Evolutionary conservation across 305 asterid genomes (phyloP), one percentile per base, ranked within the genome.

Genomic region (Fraxinus baroniana): DNA sequence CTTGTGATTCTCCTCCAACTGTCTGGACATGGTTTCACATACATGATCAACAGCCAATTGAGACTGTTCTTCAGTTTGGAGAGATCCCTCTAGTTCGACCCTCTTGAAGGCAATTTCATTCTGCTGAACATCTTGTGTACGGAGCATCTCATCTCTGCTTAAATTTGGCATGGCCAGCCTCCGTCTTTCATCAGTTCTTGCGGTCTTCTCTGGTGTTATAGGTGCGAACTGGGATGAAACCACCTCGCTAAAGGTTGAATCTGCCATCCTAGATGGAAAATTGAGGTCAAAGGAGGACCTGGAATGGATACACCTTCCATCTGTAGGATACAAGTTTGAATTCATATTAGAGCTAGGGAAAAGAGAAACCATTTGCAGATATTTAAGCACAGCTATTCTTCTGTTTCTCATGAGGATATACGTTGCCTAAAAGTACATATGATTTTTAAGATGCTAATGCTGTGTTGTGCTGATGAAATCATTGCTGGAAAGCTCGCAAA

Each of bases 161-260:
- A 80, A 83, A 83, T 80, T 79, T 41, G 77, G 85, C 7, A 32
- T 49, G 52, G 81, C 62, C 78, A 83, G 57, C 55, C 74, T 87
- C 62, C 75, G 85, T 80, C 70, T 85, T 79, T 77, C 80, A 49
- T 84, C 88, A 22, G 76, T 84, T 81, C 46, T 86, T 60, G 83
- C 81, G 78, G 64, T 83, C 83, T 88, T 93, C 83, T 89, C 89
- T 60, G 98, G 98, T 9, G 98, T 95, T 81, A 88, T 79, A n/a
- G 97, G 94, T 79, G 86, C 92, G 79, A 90, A 89, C 20, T 85
- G 93, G 81, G 85, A 74, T 39, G 87, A 82, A n/a, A 71, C 82
- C 33, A 77, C 87, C 79, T 74, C 83, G 84, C 87, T 81, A 57
- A 74, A 82, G 78, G 80, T 85, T 87, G 90, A 91, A 78, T 89